Evolutionary conservation across 1,284 basidiomycete genomes (phyloP).

Genomic region (Ceratorhiza oryzae-sativae): DNA sequence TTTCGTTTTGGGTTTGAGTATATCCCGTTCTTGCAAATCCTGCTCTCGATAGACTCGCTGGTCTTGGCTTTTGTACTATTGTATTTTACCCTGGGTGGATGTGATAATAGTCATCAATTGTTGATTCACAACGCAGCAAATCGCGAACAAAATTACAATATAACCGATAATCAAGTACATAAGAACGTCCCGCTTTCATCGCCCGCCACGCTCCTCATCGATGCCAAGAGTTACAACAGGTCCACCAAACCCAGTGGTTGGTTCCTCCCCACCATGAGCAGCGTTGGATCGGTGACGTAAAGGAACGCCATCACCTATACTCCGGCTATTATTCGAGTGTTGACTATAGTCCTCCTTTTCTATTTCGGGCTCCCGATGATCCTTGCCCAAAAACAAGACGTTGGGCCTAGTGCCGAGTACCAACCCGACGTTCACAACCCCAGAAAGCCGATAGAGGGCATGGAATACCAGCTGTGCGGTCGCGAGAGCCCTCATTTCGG

Average conservation of each 20-base stretch:
- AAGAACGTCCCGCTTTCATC: background rate
- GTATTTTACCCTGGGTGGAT: slow-evolving; percentile 14
- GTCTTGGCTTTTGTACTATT: slow-evolving; percentile 4
- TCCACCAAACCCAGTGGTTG: slow-evolving; percentile 19
- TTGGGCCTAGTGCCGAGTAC: slow-evolving; percentile 41
- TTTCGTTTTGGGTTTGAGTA: background rate
- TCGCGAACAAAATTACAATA: background rate
- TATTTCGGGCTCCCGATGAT: background rate
- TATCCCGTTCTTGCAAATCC: slow-evolving; percentile 4
- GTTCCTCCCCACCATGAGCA: background rate
- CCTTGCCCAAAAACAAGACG: slow-evolving; percentile 39
- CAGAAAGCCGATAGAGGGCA: slow-evolving; percentile 38
- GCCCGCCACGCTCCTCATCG: background rate
- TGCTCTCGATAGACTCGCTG: background rate
- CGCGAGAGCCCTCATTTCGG: slow-evolving; percentile 19
- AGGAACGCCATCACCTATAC: background rate
- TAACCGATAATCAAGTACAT: background rate
- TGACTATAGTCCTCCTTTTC: background rate
- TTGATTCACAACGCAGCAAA: background rate
- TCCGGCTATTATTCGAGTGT: background rate
- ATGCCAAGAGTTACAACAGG: background rate
- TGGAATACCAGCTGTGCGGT: slow-evolving; percentile 35
- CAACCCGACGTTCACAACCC: slow-evolving; percentile 41
- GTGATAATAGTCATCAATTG: background rate
- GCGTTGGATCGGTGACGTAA: background rate